phyloP scores from a whole-genome alignment of 1,139 yeast species.

The Blastobotrys raffinosifermentans region DNA sequence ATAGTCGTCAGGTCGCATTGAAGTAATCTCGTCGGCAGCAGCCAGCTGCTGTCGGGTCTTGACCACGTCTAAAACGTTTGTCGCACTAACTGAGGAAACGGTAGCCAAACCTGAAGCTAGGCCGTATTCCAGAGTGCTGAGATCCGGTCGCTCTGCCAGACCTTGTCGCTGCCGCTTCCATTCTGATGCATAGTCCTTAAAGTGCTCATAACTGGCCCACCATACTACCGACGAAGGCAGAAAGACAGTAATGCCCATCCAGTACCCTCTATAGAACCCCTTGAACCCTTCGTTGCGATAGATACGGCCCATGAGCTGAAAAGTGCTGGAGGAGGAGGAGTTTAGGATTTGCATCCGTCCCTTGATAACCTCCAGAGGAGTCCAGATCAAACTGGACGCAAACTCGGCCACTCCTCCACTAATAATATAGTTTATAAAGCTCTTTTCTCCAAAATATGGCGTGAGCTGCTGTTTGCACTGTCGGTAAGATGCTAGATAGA shows the following conservation, averaged over 20 bases:
- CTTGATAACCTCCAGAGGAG: slow-evolving; percentile 39
- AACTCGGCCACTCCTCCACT: slow-evolving; percentile 35
- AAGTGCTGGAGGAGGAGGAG: slow-evolving; percentile 13
- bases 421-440: slow-evolving; percentile 29
- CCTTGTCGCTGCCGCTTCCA: slow-evolving; percentile 21
- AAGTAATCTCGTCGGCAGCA: slow-evolving; percentile 29
- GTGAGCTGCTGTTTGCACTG: slow-evolving; percentile 30
- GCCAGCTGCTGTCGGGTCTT: slow-evolving; percentile 39
- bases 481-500: slow-evolving; percentile 34
- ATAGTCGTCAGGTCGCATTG: slow-evolving; percentile 32
- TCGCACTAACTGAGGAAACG: slow-evolving; percentile 26
- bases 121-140: slow-evolving; percentile 28
- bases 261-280: slow-evolving; percentile 37
- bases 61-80: slow-evolving; percentile 35
- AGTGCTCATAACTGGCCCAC: slow-evolving; percentile 32
- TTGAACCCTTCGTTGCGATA: slow-evolving; percentile 29
- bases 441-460: slow-evolving; percentile 28
- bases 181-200: slow-evolving; percentile 8
- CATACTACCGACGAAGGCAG: slow-evolving; percentile 32
- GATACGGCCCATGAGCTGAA: slow-evolving; percentile 21
- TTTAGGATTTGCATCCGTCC: slow-evolving; percentile 35
- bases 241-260: slow-evolving; percentile 34
- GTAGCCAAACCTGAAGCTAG: slow-evolving; percentile 34
- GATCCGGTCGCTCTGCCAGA: slow-evolving; percentile 29
- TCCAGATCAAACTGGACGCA: slow-evolving; percentile 33